Base-by-base conservation (phyloP, 306 rosid genomes). In the Erythrophleum fordii region DNA sequence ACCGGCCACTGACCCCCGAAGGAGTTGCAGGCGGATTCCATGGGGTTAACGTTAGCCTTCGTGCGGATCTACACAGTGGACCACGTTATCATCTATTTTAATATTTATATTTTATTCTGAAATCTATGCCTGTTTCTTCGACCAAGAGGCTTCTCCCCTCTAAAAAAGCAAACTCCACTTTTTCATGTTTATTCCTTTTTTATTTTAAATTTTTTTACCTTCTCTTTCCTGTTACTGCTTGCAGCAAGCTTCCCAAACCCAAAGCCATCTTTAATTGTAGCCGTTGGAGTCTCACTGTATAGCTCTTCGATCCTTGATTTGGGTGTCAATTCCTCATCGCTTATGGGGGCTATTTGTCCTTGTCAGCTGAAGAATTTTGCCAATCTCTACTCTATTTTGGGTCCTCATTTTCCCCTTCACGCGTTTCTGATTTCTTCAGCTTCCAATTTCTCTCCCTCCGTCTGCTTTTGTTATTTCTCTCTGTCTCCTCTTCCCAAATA, bases 351-450 rank as follows among this genome's bases (percentile, higher is more conserved):
- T 25, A 26, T 69, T 23, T 68, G 70, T 69, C 64, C 60, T 29
- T 34, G 1, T 52, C 49, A 78, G n/a, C 34, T 37, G 37, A 35
- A 18, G 29, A 51, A 51, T 23, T 22, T 22, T 11, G 5, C 11
- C 20, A 67, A 18, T 68, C 34, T 42, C 73, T 73, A 23, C 34
- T 42, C 73, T 73, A 23, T 64, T 48, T 62, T 52, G 79, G 7
- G 11, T 18, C 39, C 64, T 25, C 31, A 37, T 62, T 35, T 31
- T 74, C 65, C 46, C 34, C 11, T 52, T 14, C 0, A n/a, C 60
- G 29, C 80, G 48, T 76, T 56, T 55, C 69, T 14, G 11, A 29
- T 53, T 72, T 73, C 68, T 58, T 67, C 35, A 31, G 7, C 70
- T 80, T 80, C 81, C 29, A 18, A 25, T 25, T 41, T 48, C 31